Base-by-base conservation (phyloP, 2,329 filamentous ascomycete species). In the Arthroderma sp. region DNA sequence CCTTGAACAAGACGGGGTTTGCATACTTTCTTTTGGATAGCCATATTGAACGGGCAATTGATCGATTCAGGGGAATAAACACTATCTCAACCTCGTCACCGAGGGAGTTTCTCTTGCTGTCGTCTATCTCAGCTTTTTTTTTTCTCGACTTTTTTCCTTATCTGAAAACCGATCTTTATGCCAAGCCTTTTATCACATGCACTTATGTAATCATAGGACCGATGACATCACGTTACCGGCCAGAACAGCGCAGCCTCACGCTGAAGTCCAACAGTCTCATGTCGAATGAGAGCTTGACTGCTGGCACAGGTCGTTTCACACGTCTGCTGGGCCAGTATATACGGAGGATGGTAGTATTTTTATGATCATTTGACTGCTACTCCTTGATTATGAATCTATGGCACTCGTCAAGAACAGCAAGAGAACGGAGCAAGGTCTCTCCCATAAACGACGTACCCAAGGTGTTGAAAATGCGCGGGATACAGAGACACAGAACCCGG, bases 21-120 rank as follows among this genome's bases (percentile, higher is more conserved):
- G 36, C 59, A 44, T 53, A 73, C 75, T 69, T 96, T 96, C 76
- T 96, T 95, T 62, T 96, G 86, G 59, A 96, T 89, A 59, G 86
- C 88, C 91, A 96, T 96, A 46, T 53, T 56, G 58, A 22, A 22
- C 15, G 15, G 15, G 15, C 15, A 22, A 22, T 22, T 22, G 15
- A 22, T 22, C 15, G 15, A 22, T 22, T 22, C 15, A 22, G 15
- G 15, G 15, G 15, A 22, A 22, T 22, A 22, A 22, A 1, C 15
- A 22, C 15, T 22, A 22, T 22, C 15, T 22, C 15, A 22, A 22
- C 15, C 15, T 22, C 15, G 15, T 22, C 15, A 22, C 15, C 15
- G 15, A 22, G 15, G 15, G 15, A 22, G 15, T 22, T 22, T 22
- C 15, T 22, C 15, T 22, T 22, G 15, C 15, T 22, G 15, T 22